Evolutionary conservation across 2,329 filamentous ascomycete genomes (phyloP), one percentile per base, ranked within the genome.

Genomic region (Fusarium tjaetaba): DNA sequence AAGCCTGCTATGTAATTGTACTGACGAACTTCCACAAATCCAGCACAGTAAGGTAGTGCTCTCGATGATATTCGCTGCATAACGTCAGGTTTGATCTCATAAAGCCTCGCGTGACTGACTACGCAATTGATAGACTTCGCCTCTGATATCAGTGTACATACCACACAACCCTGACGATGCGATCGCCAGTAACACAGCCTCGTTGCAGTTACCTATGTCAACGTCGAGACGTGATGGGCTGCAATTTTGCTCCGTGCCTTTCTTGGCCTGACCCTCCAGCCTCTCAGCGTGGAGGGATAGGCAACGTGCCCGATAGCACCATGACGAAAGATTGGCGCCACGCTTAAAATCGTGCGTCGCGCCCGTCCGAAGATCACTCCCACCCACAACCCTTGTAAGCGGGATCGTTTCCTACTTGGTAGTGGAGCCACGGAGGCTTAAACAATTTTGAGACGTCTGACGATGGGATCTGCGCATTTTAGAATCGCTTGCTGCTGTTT

Each of bases 311-410:
- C n/a, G 41, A 65, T 46, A 41, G n/a, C 45, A 60, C 61, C 53
- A 76, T 71, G 73, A 74, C 73, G 70, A 72, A 68, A 70, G 61
- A 64, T 61, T 64, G 61, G 60, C 58, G 73, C 73, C 73, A 73
- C 61, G 65, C 55, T 61, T 52, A 61, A 73, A 30, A 55, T 70
- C 41, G 61, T 61, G 71, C 58, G 71, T 65, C 61, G 56, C 49
- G 48, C 57, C 39, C 46, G 45, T 58, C 46, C 32, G 46, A 61
- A 38, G 56, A 72, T 70, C 65, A 55, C 41, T 28, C 53, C 48
- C 62, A 51, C 51, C 42, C 30, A 48, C n/a, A 30, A 60, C 57
- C 71, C 71, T 34, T 74, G 71, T 43, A 39, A 34, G 28, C 30
- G 56, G 67, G 28, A 53, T 52, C 57, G 52, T 55, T 68, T 59